These are phyloP conservation scores for Heritiera fomes DNA, from an alignment of 345 rosid genomes.

Conservation along the genomic window DNA sequence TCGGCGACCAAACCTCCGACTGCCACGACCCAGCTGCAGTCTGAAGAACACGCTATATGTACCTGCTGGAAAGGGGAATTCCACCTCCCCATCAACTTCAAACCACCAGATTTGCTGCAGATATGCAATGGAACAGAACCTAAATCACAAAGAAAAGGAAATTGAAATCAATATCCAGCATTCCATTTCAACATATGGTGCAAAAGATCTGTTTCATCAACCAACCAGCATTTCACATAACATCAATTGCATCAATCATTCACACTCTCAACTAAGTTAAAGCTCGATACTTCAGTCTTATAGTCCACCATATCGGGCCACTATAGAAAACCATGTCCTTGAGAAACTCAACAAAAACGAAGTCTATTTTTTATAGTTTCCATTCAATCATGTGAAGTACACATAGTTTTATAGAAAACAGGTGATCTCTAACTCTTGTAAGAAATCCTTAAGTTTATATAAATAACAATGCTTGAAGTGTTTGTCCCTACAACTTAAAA, in stretches of 20 bases:
- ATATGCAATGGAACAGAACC: conserved; percentile 77
- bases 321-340: neutral
- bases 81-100: conserved; percentile 82
- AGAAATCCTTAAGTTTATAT: neutral
- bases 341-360: neutral
- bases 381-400: no score
- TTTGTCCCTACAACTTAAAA: neutral
- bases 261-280: neutral
- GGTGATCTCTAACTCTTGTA: neutral
- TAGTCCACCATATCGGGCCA: neutral
- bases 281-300: neutral
- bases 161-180: conserved; percentile 15
- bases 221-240: neutral
- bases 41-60: conserved; percentile 83
- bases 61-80: conserved; percentile 89
- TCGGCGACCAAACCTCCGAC: conserved; percentile 67
- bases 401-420: neutral
- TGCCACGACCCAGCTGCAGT: conserved; percentile 68
- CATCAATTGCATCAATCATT: neutral
- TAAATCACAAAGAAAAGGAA: conserved; percentile 31
- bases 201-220: neutral
- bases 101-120: conserved; percentile 99
- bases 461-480: neutral
- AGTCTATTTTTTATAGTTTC: neutral
- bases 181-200: neutral